Conservation (phyloP, 108 stramenopile genomes). For the Aurantiochytrium sp. region DNA sequence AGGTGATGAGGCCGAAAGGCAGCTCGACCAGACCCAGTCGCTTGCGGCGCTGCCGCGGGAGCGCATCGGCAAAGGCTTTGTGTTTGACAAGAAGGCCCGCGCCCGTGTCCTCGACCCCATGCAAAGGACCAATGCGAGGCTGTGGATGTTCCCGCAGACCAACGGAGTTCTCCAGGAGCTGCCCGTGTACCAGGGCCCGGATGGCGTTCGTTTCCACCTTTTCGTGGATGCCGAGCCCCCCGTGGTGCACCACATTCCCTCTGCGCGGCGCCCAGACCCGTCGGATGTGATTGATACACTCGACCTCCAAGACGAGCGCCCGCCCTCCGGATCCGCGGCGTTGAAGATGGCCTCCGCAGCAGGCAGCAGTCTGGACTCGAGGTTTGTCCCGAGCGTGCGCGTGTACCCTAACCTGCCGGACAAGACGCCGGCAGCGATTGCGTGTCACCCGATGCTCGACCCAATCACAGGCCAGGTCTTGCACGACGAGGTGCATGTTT, state of each 20-base stretch:
- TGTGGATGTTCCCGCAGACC: neutral
- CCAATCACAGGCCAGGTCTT: neutral
- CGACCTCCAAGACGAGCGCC: neutral
- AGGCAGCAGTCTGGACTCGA: too few relatives aligned
- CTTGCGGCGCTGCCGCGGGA: neutral
- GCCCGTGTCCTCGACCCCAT: neutral
- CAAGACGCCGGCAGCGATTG: neutral
- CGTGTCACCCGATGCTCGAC: neutral
- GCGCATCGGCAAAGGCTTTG: neutral
- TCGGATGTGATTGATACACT: neutral
- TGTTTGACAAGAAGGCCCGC: neutral
- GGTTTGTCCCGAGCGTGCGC: neutral
- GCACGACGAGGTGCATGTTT: neutral
- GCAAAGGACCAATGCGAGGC: neutral
- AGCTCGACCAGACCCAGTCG: neutral
- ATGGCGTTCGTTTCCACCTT: slow-evolving; percentile 1
- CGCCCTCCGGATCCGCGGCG: too few relatives aligned
- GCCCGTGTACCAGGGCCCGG: neutral
- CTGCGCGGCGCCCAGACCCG: neutral
- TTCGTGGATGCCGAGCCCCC: neutral
- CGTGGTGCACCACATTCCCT: neutral
- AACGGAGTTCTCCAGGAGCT: neutral
- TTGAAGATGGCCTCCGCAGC: too few relatives aligned
- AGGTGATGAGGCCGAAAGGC: neutral
- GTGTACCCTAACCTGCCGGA: neutral